These are phyloP conservation scores for Neodidymelliopsis sp. DNA, from an alignment of 2,329 filamentous ascomycete genomes.

Conservation along the genomic window DNA sequence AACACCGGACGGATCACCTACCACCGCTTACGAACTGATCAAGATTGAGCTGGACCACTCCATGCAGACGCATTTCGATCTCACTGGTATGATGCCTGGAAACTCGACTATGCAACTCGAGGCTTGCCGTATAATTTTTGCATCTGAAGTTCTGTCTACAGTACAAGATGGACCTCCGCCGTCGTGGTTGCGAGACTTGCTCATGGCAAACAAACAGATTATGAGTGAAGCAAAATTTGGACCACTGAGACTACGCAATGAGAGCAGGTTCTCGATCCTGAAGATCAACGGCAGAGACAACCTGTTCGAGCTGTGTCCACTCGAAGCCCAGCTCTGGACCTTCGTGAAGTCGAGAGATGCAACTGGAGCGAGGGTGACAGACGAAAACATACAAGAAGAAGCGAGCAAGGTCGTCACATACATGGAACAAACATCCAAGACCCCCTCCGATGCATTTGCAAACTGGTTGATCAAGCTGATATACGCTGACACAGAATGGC, in stretches of 20 bases:
- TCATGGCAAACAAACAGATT: slow-evolving; percentile 32
- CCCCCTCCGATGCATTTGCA: slow-evolving; percentile 32
- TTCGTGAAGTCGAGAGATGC: slow-evolving; percentile 23
- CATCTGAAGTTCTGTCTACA: slow-evolving; percentile 24
- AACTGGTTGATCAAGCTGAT: slow-evolving; percentile 34
- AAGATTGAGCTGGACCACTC: slow-evolving; percentile 35
- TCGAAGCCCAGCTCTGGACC: slow-evolving; percentile 28
- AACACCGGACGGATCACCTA: slow-evolving; percentile 29
- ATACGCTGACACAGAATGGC: slow-evolving; percentile 9
- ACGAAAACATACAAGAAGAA: slow-evolving; percentile 28
- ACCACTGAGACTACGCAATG: slow-evolving; percentile 25
- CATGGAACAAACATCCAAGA: slow-evolving; percentile 30
- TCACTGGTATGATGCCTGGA: slow-evolving; percentile 25
- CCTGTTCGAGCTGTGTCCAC: slow-evolving; percentile 34
- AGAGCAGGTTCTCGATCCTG: slow-evolving; percentile 12
- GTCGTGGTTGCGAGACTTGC: slow-evolving; percentile 36
- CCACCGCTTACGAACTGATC: slow-evolving; percentile 36
- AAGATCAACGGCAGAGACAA: slow-evolving; percentile 19
- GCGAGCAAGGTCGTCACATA: slow-evolving; percentile 32
- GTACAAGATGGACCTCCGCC: slow-evolving; percentile 4
- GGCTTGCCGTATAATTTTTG: slow-evolving; percentile 39
- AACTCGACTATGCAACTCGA: slow-evolving; percentile 35
- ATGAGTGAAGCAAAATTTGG: slow-evolving; percentile 29
- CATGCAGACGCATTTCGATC: slow-evolving; percentile 34
- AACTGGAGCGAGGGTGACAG: slow-evolving; percentile 2